phyloP scores from a whole-genome alignment of 768 basidiomycete species.

The Phanerochaete sordida region DNA sequence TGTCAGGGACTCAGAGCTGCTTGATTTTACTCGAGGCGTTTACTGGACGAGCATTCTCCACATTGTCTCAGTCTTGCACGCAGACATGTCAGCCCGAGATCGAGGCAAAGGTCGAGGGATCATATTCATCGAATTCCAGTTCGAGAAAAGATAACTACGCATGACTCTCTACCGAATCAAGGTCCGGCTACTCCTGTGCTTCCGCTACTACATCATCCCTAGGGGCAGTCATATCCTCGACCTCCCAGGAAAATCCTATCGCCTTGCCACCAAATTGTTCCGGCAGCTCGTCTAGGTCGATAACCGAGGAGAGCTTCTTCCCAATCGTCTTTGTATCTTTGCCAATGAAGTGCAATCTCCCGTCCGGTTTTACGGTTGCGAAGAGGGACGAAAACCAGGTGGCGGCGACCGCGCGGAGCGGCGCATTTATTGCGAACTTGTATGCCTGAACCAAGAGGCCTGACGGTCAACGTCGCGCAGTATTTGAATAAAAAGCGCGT shows the following conservation, averaged over 20 bases:
- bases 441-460: constrained; percentile 42
- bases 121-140: too few species aligned
- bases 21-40: too few species aligned
- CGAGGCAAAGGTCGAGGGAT: too few species aligned
- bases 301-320: constrained; percentile 54
- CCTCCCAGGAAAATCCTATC: constrained; percentile 38
- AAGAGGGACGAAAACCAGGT: constrained; percentile 57
- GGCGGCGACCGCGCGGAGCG: constrained; percentile 37
- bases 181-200: too few species aligned
- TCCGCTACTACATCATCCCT: too few species aligned
- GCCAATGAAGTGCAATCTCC: constrained; percentile 77
- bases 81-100: too few species aligned
- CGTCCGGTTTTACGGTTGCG: constrained; percentile 65
- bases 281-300: constrained; percentile 58
- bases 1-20: too few species aligned
- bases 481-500: constrained; percentile 16
- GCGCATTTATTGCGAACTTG: constrained; percentile 83
- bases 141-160: too few species aligned
- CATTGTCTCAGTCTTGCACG: too few species aligned
- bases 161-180: too few species aligned
- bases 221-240: too few species aligned
- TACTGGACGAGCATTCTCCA: too few species aligned
- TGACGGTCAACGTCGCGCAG: not conserved
- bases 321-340: constrained; percentile 53
- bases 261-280: constrained; percentile 68